A percentile compares a stretch with the other conserved stretches of the same genome.
These are phyloP conservation scores for Talaromyces ruber DNA, from an alignment of 495 filamentous ascomycete genomes.

Conservation along the genomic window DNA sequence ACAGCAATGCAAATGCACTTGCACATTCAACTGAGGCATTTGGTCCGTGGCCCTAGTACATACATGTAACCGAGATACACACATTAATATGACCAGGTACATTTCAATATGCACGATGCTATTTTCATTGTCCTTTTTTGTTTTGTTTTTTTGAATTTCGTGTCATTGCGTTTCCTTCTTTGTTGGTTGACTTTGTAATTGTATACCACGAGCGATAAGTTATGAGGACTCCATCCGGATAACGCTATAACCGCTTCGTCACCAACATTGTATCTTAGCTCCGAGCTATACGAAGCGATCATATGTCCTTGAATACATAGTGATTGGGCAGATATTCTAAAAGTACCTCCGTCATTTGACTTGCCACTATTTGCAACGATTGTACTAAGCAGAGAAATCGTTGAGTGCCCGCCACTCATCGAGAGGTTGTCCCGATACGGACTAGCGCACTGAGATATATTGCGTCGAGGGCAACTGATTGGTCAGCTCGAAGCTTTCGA, in stretches of 20 bases:
- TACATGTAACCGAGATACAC: background rate
- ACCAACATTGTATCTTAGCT: background rate
- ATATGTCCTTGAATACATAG: background rate
- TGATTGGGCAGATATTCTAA: background rate
- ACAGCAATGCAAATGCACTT: background rate
- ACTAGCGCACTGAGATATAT: background rate
- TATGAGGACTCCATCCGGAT: background rate
- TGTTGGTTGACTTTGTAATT: background rate
- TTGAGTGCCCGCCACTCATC: background rate
- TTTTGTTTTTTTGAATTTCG: background rate
- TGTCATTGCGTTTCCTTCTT: background rate
- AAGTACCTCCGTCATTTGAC: background rate
- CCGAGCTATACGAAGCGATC: background rate
- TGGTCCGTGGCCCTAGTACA: background rate
- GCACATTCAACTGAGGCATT: background rate
- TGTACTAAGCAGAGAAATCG: too few relatives aligned
- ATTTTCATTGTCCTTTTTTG: background rate
- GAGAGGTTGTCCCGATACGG: background rate
- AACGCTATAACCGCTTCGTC: background rate
- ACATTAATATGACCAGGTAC: background rate
- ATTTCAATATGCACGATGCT: background rate
- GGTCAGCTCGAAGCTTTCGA: background rate
- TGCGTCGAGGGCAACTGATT: background rate
- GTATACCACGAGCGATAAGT: background rate
- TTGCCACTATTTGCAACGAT: background rate